These are phyloP conservation scores for Erodium texanum DNA, from an alignment of 441 rosid genomes.

Conservation along the genomic window DNA sequence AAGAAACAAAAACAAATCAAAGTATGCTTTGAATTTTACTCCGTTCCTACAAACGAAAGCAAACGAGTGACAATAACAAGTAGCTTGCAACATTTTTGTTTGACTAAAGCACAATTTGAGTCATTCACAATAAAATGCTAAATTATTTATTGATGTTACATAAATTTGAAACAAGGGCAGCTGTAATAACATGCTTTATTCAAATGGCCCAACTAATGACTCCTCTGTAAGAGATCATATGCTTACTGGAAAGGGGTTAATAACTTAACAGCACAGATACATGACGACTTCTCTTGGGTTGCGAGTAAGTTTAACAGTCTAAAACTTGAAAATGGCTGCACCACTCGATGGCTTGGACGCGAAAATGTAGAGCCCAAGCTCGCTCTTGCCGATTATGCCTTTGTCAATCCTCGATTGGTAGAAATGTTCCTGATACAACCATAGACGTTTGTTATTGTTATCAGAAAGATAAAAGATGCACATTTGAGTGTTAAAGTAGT, in stretches of 20 bases:
- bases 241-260: neutral
- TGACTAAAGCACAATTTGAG: neutral
- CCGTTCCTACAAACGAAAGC: no score
- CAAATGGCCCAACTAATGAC: neutral
- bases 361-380: slow-evolving; percentile 76
- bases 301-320: neutral
- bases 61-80: no score
- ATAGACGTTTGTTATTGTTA: no score
- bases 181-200: no score
- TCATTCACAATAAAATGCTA: neutral
- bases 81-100: no score
- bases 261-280: no score
- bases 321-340: slow-evolving; percentile 78
- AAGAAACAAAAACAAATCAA: no score
- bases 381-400: slow-evolving; percentile 56
- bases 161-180: no score
- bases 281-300: neutral
- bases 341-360: slow-evolving; percentile 99
- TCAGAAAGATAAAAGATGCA: neutral
- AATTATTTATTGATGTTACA: neutral
- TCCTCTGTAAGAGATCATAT: neutral
- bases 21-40: no score
- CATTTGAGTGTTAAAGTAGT: neutral
- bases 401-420: slow-evolving; percentile 67
- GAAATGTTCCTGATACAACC: slow-evolving; percentile 54